phyloP scores from a whole-genome alignment of 78 protist species.

The Polysphondylium violaceum region DNA sequence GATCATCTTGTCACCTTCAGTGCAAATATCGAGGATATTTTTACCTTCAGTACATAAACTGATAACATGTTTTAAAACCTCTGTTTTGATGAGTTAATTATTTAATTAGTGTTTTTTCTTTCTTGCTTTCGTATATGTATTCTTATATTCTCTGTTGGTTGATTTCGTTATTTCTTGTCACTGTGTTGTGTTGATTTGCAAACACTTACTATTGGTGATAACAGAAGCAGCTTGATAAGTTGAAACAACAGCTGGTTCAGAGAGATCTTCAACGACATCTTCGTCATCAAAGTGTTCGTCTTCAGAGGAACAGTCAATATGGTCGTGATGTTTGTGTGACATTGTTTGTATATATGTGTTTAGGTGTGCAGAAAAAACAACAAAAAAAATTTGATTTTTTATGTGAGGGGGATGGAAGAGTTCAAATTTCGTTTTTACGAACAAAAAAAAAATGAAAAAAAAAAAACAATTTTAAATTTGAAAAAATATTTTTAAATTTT shows the following conservation, averaged over 20 bases:
- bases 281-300: neutral
- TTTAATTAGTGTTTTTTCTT: neutral
- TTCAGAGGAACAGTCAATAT: no score
- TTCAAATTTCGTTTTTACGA: no score
- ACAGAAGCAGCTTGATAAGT: slow-evolving; percentile 50
- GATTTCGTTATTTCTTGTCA: neutral
- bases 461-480: neutral
- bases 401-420: no score
- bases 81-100: neutral
- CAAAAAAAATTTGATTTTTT: neutral
- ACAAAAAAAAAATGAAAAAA: neutral
- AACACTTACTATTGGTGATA: slow-evolving; percentile 65
- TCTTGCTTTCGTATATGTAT: neutral
- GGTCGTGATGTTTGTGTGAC: slow-evolving; percentile 9
- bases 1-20: slow-evolving; percentile 63
- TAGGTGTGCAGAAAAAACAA: neutral
- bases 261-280: slow-evolving; percentile 37
- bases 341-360: slow-evolving; percentile 20
- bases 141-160: neutral
- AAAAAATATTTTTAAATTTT: no score
- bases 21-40: slow-evolving; percentile 42
- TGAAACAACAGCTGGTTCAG: slow-evolving; percentile 61
- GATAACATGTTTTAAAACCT: slow-evolving; percentile 68
- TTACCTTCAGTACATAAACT: slow-evolving; percentile 37
- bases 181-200: neutral